These are phyloP conservation scores for Penicillium odoratum DNA, from an alignment of 495 filamentous ascomycete genomes.

Conservation along the genomic window DNA sequence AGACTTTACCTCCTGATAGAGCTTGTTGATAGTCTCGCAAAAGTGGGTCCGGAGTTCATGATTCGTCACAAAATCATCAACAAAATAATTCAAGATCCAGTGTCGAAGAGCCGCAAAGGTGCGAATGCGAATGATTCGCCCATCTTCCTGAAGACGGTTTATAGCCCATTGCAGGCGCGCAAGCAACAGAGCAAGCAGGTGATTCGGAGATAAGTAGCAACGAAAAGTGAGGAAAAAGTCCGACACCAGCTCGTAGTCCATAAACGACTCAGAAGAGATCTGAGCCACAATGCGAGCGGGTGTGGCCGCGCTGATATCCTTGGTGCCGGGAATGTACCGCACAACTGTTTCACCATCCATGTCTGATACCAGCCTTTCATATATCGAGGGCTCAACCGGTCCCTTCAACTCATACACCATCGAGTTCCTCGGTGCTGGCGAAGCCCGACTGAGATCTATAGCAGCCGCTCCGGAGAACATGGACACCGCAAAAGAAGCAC, in stretches of 20 bases:
- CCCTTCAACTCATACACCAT: conserved; percentile 46
- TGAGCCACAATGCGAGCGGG: conserved; percentile 93
- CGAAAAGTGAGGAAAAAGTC: conserved; percentile 98
- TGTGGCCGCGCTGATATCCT: conserved; percentile 84
- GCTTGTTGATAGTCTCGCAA: conserved; percentile 75
- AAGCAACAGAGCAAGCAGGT: conserved; percentile 79
- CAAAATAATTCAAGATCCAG: conserved; percentile 98
- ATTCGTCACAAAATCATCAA: conserved; percentile 91
- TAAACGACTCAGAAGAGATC: conserved; percentile 91
- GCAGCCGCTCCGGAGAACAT: conserved; percentile 49
- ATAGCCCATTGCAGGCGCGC: conserved; percentile 88
- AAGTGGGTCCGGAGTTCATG: conserved; percentile 76
- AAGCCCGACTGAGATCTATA: conserved; percentile 36
- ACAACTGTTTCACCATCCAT: conserved; percentile 81
- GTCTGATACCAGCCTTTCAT: conserved; percentile 70
- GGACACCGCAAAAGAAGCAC: conserved; percentile 41
- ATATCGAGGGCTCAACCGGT: conserved; percentile 62
- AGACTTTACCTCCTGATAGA: conserved; percentile 62
- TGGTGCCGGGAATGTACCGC: conserved; percentile 69
- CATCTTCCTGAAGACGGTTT: conserved; percentile 74
- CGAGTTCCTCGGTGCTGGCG: conserved; percentile 35
- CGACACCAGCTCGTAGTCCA: conserved; percentile 96
- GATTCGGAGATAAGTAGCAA: conserved; percentile 71
- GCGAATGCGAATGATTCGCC: conserved; percentile 87
- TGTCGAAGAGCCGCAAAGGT: conserved; percentile 96